Evolutionary conservation across 148 eudicot genomes (phyloP).

Genomic region (Camellia lanceoleosa): DNA sequence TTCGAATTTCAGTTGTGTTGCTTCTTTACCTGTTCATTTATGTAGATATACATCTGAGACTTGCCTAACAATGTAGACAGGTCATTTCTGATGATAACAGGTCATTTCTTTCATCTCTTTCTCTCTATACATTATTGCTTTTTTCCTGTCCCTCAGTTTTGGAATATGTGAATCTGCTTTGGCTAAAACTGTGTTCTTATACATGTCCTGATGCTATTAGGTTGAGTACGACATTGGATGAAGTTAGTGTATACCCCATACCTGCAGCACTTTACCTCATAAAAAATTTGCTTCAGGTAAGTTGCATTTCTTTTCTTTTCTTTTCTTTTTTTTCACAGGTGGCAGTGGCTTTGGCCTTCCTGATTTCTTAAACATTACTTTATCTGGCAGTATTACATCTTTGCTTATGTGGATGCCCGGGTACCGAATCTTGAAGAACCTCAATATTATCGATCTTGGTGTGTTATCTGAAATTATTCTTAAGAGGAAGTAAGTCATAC

Average conservation of each 20-base stretch:
- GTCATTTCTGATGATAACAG: conserved; percentile 97
- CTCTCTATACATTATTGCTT: background rate
- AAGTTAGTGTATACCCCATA: conserved; percentile 92
- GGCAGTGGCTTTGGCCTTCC: conserved; percentile 3
- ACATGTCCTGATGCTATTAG: conserved; percentile 29
- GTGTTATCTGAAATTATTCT: conserved; percentile 83
- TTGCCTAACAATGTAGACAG: no score
- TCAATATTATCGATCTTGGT: conserved; percentile 91
- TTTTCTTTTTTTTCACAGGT: background rate
- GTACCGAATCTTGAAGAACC: conserved; percentile 93
- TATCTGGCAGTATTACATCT: conserved; percentile 83
- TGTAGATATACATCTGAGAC: no score
- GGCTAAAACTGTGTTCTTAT: background rate
- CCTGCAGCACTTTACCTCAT: conserved; percentile 95
- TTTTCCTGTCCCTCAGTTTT: background rate
- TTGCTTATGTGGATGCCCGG: conserved; percentile 99
- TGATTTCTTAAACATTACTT: conserved; percentile 19
- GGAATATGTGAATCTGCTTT: background rate
- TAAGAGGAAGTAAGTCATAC: conserved; percentile 58
- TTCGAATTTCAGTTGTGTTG: no score
- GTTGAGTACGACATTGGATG: conserved; percentile 83
- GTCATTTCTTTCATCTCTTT: conserved; percentile 26
- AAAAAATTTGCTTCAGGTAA: conserved; percentile 86
- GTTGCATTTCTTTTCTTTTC: conserved; percentile 12
- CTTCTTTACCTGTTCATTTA: no score